A percentile compares a stretch with the other conserved stretches of the same genome.
These are phyloP conservation scores for Pelargonium hybrid DNA, from an alignment of 441 rosid species.

Conservation along the genomic window DNA sequence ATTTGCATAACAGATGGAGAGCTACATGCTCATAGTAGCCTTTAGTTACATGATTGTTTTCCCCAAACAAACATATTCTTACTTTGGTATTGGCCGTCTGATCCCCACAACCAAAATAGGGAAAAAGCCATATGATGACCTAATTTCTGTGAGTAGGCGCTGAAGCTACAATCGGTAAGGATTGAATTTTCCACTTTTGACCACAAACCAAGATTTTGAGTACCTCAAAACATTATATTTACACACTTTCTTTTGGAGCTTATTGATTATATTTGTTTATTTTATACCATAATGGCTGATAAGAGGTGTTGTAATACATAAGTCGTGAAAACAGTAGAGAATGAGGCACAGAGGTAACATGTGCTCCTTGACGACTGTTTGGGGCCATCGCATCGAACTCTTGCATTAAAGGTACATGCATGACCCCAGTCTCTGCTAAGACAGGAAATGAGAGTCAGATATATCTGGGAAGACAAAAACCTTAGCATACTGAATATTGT, in stretches of 20 bases:
- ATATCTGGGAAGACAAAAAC: not conserved
- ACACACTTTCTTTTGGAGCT: not conserved
- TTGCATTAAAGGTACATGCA: no score
- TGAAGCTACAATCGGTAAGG: not conserved
- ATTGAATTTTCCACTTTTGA: not conserved
- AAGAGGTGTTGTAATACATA: not conserved
- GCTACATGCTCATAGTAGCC: slow-evolving; percentile 2
- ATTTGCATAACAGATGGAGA: slow-evolving; percentile 1
- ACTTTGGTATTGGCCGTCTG: not conserved
- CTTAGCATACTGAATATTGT: not conserved
- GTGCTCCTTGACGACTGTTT: no score
- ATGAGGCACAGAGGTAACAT: no score
- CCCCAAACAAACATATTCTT: not conserved
- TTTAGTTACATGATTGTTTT: not conserved
- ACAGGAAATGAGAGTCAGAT: not conserved
- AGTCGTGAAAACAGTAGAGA: no score
- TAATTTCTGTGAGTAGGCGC: not conserved
- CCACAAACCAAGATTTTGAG: not conserved
- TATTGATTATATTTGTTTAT: not conserved
- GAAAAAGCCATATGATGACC: not conserved
- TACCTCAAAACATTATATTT: not conserved
- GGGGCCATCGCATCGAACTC: no score
- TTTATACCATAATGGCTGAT: not conserved
- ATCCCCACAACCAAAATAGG: not conserved
- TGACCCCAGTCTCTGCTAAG: not conserved